These are phyloP conservation scores for Tulasnella sp. DNA, from an alignment of 768 basidiomycete genomes.

Conservation along the genomic window DNA sequence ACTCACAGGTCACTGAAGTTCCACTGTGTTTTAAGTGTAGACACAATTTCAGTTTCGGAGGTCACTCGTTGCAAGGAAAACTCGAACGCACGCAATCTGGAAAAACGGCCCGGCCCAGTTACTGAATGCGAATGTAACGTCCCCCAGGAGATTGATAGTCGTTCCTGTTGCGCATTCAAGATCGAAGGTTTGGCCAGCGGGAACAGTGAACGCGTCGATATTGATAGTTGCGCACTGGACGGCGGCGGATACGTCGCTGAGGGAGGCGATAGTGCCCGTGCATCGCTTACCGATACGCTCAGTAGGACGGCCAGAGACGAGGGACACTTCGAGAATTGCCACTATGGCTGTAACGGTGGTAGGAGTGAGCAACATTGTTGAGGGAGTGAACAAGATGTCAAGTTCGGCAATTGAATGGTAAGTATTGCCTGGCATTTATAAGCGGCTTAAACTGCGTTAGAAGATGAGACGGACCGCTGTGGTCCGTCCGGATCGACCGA, in stretches of 20 bases:
- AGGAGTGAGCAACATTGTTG: too few relatives aligned
- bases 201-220: constrained; percentile 29
- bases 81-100: constrained; percentile 8
- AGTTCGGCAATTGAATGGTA: too few relatives aligned
- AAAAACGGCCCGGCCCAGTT: constrained; percentile 18
- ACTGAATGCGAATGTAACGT: constrained; percentile 48
- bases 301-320: too few relatives aligned
- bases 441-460: too few relatives aligned
- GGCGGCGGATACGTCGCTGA: constrained; percentile 41
- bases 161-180: constrained; percentile 39
- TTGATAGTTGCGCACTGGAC: constrained; percentile 48
- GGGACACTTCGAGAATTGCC: too few relatives aligned
- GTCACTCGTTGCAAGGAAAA: constrained; percentile 39
- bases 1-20: background rate
- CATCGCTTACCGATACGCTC: constrained; percentile 15
- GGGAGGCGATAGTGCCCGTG: constrained; percentile 45
- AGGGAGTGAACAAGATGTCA: too few relatives aligned
- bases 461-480: too few relatives aligned
- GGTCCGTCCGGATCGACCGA: too few relatives aligned
- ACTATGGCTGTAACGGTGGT: too few relatives aligned
- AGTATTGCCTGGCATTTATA: too few relatives aligned
- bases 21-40: background rate
- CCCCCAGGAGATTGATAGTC: constrained; percentile 51
- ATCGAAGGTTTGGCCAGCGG: constrained; percentile 41
- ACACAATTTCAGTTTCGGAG: background rate